phyloP scores from a whole-genome alignment of 2,329 filamentous ascomycete species.

The Simplicillium aogashimaense region DNA sequence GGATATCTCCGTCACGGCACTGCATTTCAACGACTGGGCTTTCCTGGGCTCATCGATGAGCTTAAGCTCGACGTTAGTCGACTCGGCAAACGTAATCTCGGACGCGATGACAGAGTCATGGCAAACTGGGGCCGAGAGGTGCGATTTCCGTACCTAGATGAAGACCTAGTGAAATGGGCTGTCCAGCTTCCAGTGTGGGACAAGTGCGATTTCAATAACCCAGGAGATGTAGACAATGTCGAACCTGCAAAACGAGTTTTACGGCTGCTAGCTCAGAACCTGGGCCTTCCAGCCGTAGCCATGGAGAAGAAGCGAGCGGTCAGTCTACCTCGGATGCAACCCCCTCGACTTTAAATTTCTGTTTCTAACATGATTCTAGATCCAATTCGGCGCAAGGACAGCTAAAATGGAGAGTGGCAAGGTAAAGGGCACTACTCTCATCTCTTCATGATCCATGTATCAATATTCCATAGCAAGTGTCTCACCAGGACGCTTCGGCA shows the following conservation, averaged over 20 bases:
- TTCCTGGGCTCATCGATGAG: slow-evolving; percentile 66
- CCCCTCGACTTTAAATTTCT: neutral
- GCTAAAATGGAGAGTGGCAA: slow-evolving; percentile 70
- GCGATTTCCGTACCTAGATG: slow-evolving; percentile 85
- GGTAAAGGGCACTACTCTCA: slow-evolving; percentile 57
- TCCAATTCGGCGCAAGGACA: slow-evolving; percentile 74
- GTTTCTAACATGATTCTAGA: slow-evolving; percentile 30
- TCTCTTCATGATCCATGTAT: slow-evolving; percentile 15
- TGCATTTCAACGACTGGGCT: slow-evolving; percentile 62
- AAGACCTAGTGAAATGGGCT: slow-evolving; percentile 74
- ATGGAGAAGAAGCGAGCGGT: slow-evolving; percentile 89
- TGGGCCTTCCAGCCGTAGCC: slow-evolving; percentile 64
- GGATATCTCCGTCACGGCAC: slow-evolving; percentile 79
- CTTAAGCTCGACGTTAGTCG: slow-evolving; percentile 76
- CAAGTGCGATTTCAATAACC: slow-evolving; percentile 77
- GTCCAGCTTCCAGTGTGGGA: slow-evolving; percentile 65
- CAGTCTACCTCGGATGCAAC: slow-evolving; percentile 20
- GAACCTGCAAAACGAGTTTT: slow-evolving; percentile 77
- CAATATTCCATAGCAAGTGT: neutral
- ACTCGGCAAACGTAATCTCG: slow-evolving; percentile 87
- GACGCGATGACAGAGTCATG: slow-evolving; percentile 85
- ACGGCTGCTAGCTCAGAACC: slow-evolving; percentile 61
- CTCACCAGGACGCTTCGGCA: slow-evolving; percentile 25
- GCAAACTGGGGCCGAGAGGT: slow-evolving; percentile 83
- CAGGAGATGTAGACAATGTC: slow-evolving; percentile 27